A percentile compares a stretch with the other conserved stretches of the same genome.
Evolutionary conservation across 495 filamentous ascomycete genomes (phyloP).

Genomic region (Annulohypoxylon moriforme): DNA sequence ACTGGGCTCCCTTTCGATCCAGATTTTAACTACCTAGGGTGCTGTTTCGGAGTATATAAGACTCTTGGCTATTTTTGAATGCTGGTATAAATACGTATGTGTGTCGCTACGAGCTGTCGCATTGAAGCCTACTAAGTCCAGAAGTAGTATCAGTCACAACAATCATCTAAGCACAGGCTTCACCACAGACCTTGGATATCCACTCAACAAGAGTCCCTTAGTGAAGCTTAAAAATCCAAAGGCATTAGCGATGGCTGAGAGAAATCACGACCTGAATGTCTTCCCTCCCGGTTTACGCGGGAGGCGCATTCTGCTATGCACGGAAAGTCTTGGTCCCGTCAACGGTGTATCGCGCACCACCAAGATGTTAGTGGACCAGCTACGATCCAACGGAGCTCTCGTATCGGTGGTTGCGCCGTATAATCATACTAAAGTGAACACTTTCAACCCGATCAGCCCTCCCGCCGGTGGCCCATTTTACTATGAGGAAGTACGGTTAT

Average conservation of each 20-base stretch:
- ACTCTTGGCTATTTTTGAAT: background rate
- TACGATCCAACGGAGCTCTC: conserved; percentile 65
- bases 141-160: background rate
- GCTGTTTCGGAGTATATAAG: background rate
- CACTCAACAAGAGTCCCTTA: background rate
- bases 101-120: background rate
- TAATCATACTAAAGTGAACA: conserved; percentile 53
- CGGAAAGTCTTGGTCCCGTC: conserved; percentile 72
- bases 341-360: conserved; percentile 75
- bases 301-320: conserved; percentile 68
- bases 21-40: background rate
- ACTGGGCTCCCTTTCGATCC: background rate
- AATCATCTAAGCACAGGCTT: background rate
- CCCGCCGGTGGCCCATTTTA: background rate
- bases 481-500: conserved; percentile 56
- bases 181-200: background rate
- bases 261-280: conserved; percentile 41
- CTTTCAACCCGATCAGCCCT: conserved; percentile 41
- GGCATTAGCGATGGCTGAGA: conserved; percentile 2
- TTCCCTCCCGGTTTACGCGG: conserved; percentile 61
- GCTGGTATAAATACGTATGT: background rate
- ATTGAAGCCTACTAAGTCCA: background rate
- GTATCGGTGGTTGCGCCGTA: conserved; percentile 69
- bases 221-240: background rate
- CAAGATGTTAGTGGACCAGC: conserved; percentile 69